Evolutionary conservation across 2,329 filamentous ascomycete species (phyloP).

Genomic region (Ceratocystis cubensis): DNA sequence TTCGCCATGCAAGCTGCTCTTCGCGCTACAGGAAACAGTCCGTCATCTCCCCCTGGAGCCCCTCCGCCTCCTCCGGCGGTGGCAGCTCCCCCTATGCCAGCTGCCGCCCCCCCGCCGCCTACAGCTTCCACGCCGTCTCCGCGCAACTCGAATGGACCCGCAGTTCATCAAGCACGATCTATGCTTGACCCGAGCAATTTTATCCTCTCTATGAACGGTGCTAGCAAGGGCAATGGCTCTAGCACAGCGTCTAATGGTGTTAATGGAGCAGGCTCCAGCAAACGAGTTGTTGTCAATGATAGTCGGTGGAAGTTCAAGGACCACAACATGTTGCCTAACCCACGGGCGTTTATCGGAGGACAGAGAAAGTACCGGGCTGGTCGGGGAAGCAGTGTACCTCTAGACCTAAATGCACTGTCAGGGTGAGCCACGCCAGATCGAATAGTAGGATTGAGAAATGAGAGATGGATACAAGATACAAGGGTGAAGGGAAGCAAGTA

Average conservation of each 20-base stretch:
- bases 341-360: constrained; percentile 64
- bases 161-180: constrained; percentile 35
- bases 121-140: constrained; percentile 27
- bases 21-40: constrained; percentile 21
- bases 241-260: constrained; percentile 27
- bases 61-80: constrained; percentile 32
- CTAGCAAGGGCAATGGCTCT: constrained; percentile 34
- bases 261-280: constrained; percentile 24
- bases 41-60: constrained; percentile 29
- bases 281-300: constrained; percentile 56
- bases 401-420: constrained; percentile 57
- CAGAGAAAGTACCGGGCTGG: constrained; percentile 76
- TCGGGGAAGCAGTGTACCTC: constrained; percentile 81
- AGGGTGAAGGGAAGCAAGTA: background rate
- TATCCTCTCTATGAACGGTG: constrained; percentile 55
- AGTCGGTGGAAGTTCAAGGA: constrained; percentile 75
- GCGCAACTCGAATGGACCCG: background rate
- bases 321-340: constrained; percentile 71
- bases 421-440: too few relatives aligned
- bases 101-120: constrained; percentile 29
- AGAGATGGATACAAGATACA: background rate
- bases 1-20: constrained; percentile 21
- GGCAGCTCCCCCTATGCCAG: constrained; percentile 31
- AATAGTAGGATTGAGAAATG: background rate
- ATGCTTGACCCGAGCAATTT: constrained; percentile 67